Percentiles rank a stretch among this genome's conserved stretches.
These are phyloP conservation scores for Pseudogymnoascus sp. DNA, from an alignment of 2,329 filamentous ascomycete species.

Conservation along the genomic window DNA sequence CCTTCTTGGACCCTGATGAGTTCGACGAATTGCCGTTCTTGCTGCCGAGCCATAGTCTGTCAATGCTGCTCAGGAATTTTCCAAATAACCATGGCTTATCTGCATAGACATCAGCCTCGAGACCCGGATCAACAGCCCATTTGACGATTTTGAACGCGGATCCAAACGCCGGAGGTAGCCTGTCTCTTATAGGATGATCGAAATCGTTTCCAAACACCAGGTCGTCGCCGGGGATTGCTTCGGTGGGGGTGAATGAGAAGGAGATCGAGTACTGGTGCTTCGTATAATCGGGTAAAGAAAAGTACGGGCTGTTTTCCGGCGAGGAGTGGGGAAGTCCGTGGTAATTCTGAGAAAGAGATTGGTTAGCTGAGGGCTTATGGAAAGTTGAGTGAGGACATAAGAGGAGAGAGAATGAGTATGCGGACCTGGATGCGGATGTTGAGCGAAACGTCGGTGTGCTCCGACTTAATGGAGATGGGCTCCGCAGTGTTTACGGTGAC, in stretches of 20 bases:
- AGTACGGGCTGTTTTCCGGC: constrained; percentile 69
- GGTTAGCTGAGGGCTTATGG: constrained; percentile 13
- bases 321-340: constrained; percentile 65
- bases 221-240: constrained; percentile 38
- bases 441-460: constrained; percentile 60
- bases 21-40: constrained; percentile 17
- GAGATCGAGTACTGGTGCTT: constrained; percentile 74
- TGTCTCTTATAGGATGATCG: constrained; percentile 79
- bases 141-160: constrained; percentile 80
- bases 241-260: constrained; percentile 70
- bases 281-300: constrained; percentile 61
- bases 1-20: constrained; percentile 24
- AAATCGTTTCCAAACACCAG: constrained; percentile 96
- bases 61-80: constrained; percentile 72
- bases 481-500: constrained; percentile 69
- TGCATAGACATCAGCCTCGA: constrained; percentile 85
- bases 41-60: constrained; percentile 62
- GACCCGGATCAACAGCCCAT: constrained; percentile 83
- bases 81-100: constrained; percentile 85
- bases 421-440: constrained; percentile 65
- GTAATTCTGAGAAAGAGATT: constrained; percentile 39
- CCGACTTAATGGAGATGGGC: constrained; percentile 56
- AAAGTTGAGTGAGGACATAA: constrained; percentile 3
- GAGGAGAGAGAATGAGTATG: constrained; percentile 38
- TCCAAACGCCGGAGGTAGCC: constrained; percentile 78